A percentile compares a stretch with the other conserved stretches of the same genome.
Conservation (phyloP, 2,329 filamentous ascomycete species). For the Purpureocillium takamizusanense region DNA sequence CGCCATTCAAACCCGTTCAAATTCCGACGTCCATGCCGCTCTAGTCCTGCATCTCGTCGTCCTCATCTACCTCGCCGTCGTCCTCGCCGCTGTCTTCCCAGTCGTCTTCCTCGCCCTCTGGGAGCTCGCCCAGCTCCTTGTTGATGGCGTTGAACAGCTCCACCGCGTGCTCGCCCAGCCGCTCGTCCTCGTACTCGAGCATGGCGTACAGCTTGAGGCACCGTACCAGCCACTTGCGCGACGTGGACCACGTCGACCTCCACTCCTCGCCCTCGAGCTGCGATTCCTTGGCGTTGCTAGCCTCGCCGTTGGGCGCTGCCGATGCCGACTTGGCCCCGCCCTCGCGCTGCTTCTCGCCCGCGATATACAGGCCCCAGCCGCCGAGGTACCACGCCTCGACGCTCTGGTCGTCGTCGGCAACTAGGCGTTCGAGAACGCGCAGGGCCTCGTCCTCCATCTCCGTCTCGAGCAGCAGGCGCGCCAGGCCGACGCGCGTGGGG, state of each 20-base stretch:
- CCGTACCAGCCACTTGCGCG: conserved; percentile 74
- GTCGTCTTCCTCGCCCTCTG: conserved; percentile 41
- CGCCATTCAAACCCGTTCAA: background rate
- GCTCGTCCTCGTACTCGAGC: conserved; percentile 79
- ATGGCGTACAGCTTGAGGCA: conserved; percentile 69
- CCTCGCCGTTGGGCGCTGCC: conserved; percentile 13
- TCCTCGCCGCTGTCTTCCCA: conserved; percentile 44
- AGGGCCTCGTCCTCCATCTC: conserved; percentile 79
- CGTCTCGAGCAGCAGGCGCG: conserved; percentile 82
- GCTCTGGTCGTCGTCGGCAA: conserved; percentile 84
- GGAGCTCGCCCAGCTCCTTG: conserved; percentile 53
- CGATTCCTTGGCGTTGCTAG: conserved; percentile 25
- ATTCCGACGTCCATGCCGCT: background rate
- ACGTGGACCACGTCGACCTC: conserved; percentile 59
- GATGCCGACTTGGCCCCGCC: background rate
- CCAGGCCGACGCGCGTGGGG: conserved; percentile 72
- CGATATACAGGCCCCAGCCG: conserved; percentile 81
- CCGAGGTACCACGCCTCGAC: conserved; percentile 97
- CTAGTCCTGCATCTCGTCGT: conserved; percentile 47
- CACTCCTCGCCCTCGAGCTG: conserved; percentile 35
- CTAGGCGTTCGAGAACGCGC: conserved; percentile 72
- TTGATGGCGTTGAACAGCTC: conserved; percentile 60
- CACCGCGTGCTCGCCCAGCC: conserved; percentile 63
- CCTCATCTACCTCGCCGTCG: conserved; percentile 41
- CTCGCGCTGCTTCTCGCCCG: conserved; percentile 55